Evolutionary conservation across 768 basidiomycete genomes (phyloP), one percentile per base, ranked within the genome.

Genomic region (Antrodiella citrinella): DNA sequence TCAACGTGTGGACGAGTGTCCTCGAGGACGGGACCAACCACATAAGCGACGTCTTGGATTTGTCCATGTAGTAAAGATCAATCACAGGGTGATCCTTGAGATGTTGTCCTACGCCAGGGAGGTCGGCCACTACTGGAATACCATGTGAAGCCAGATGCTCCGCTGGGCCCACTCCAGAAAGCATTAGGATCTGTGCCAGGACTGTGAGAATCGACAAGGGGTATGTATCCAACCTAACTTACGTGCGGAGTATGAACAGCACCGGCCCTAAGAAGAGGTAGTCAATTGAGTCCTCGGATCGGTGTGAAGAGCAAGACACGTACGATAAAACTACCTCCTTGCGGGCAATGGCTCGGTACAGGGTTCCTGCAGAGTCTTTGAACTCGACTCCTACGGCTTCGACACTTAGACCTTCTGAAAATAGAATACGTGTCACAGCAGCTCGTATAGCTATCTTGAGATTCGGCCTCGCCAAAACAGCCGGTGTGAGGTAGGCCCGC

Each of bases 111-210:
- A 93, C 88, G 10, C 81, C 81, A 0, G 85, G 82, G 1, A 85
- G 74, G 56, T 90, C 79, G 4, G 77, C 59, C 18, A 82, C 66
- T 24, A 81, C 65, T 0, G 76, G 69, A 19, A 93, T 81, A 4
- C 65, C 64, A 50, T 81, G 67, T 30, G 69, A 62, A 10, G 68
- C 55, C 30, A 91, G 71, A 11, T 85, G 72, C 1, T 69, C 69
- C 1, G 73, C 71, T 26, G 87, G 85, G 2, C 90, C 91, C 44
- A 93, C 68, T 10, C 91, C 91, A 18, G 85, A 87, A 15, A 87
- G 71, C 73, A 85, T 74, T 12, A 87, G 71, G 46, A 86, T 75
- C 69, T 85, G 66, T 1, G 50, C 38, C n/a, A 45, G 19, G 21
- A 11, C 7, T n/a, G 25, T 44, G n/a, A 20, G 26, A 10, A 12